Conservation (phyloP, 371 early-diverging fungal species). For the Saksenaea oblongispora region DNA sequence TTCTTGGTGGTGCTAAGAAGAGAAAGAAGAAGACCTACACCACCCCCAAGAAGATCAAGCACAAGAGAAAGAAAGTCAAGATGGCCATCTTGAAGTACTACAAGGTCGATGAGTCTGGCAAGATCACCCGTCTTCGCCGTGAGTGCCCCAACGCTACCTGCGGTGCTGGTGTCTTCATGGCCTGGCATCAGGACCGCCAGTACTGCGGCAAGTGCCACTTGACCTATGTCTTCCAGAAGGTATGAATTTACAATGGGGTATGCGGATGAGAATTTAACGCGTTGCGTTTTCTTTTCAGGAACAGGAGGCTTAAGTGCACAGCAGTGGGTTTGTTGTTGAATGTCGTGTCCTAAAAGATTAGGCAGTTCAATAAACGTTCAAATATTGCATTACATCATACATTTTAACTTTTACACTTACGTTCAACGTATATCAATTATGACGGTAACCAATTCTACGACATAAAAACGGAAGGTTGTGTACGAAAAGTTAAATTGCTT, state of each 20-base stretch:
- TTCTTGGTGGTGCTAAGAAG: conserved; percentile 96
- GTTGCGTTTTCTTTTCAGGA: background rate
- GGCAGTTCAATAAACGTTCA: background rate
- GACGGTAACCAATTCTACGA: no score
- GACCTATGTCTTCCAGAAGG: conserved; percentile 60
- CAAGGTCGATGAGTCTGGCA: conserved; percentile 96
- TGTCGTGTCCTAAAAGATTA: background rate
- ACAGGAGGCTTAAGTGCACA: conserved; percentile 7
- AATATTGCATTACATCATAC: background rate
- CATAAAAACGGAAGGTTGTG: no score
- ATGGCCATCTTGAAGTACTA: conserved; percentile 97
- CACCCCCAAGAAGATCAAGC: conserved; percentile 99
- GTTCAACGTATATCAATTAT: no score
- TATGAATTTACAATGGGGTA: background rate
- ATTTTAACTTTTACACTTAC: no score
- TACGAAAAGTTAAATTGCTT: no score
- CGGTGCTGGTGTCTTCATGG: conserved; percentile 99
- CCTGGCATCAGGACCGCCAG: conserved; percentile 95
- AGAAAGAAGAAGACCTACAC: conserved; percentile 99
- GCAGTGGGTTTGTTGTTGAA: background rate
- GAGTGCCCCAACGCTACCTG: conserved; percentile 95
- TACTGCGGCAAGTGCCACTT: conserved; percentile 82
- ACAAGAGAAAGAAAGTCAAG: conserved; percentile 98
- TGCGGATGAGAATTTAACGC: background rate
- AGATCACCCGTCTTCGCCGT: conserved; percentile 97